phyloP scores from a whole-genome alignment of 2,329 filamentous ascomycete species.

The Ophiocordyceps camponoti-saundersi region DNA sequence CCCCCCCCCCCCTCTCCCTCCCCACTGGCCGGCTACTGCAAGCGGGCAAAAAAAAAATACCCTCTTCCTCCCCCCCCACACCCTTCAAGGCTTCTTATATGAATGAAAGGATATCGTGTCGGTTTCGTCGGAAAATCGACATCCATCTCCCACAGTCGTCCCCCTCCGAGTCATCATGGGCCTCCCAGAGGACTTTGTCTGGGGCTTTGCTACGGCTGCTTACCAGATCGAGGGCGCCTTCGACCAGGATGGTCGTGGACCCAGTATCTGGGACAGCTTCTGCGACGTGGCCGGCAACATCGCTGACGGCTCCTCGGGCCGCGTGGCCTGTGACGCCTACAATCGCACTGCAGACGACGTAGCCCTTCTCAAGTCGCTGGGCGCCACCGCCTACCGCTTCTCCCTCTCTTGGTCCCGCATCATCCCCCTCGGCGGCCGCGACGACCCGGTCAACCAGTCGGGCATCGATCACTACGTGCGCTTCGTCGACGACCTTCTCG shows the following conservation, averaged over 20 bases:
- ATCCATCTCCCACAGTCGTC: background rate
- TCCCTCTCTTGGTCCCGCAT: slow-evolving; percentile 50
- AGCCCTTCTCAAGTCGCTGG: slow-evolving; percentile 37
- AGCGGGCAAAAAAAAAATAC: background rate
- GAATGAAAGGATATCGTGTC: background rate
- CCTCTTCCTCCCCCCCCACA: background rate
- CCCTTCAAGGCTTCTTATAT: too few relatives aligned
- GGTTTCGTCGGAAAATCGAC: background rate
- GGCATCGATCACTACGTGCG: slow-evolving; percentile 42
- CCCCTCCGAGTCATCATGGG: slow-evolving; percentile 28
- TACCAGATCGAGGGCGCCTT: slow-evolving; percentile 28
- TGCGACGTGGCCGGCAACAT: slow-evolving; percentile 21
- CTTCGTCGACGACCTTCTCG: slow-evolving; percentile 39
- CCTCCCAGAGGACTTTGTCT: slow-evolving; percentile 54
- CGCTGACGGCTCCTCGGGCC: slow-evolving; percentile 24
- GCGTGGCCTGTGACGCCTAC: slow-evolving; percentile 28
- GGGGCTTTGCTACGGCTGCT: slow-evolving; percentile 65
- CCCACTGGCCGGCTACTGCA: background rate
- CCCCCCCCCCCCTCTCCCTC: background rate
- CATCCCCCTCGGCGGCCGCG: slow-evolving; percentile 44
- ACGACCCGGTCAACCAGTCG: slow-evolving; percentile 44
- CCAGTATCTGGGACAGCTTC: slow-evolving; percentile 25
- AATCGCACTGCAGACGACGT: slow-evolving; percentile 33
- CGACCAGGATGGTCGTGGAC: slow-evolving; percentile 21
- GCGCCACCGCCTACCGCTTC: slow-evolving; percentile 45